Evolutionary conservation across 2,329 filamentous ascomycete genomes (phyloP).

Genomic region (Cercospora sp.): DNA sequence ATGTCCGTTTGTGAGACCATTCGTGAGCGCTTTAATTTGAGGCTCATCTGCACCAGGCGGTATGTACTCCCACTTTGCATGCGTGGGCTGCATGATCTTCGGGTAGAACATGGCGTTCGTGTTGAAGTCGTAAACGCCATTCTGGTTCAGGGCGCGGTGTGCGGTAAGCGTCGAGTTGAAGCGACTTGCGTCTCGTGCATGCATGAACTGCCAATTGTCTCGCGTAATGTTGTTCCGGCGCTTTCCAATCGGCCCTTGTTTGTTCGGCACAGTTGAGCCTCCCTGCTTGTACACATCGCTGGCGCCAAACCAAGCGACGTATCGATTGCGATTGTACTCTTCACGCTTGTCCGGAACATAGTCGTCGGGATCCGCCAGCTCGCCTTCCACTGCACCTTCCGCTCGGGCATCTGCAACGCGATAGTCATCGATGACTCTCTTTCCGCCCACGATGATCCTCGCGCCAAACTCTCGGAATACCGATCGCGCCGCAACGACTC

Average conservation of each 20-base stretch:
- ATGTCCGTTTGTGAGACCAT: conserved; percentile 29
- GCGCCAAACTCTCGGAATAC: conserved; percentile 97
- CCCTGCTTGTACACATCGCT: conserved; percentile 90
- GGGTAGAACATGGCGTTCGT: conserved; percentile 91
- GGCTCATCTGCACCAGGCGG: conserved; percentile 39
- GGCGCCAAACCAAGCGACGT: conserved; percentile 96
- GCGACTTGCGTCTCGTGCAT: conserved; percentile 83
- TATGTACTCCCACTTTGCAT: conserved; percentile 77
- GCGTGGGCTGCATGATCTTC: conserved; percentile 82
- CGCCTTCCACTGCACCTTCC: conserved; percentile 80
- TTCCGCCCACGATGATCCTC: conserved; percentile 88
- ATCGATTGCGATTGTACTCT: conserved; percentile 98
- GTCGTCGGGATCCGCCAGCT: conserved; percentile 88
- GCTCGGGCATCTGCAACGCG: conserved; percentile 72
- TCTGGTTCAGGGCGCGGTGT: conserved; percentile 66
- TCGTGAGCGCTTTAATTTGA: conserved; percentile 31
- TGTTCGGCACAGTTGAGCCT: conserved; percentile 55
- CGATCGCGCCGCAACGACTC: conserved; percentile 91
- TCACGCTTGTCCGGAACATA: conserved; percentile 71
- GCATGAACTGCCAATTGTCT: conserved; percentile 94
- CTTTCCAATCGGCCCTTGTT: conserved; percentile 66
- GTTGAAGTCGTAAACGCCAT: conserved; percentile 88
- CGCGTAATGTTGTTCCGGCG: conserved; percentile 85
- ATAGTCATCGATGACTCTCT: conserved; percentile 85
- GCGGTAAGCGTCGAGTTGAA: conserved; percentile 77